These are phyloP conservation scores for Grammothele lineata DNA, from an alignment of 768 basidiomycete species.

Conservation along the genomic window DNA sequence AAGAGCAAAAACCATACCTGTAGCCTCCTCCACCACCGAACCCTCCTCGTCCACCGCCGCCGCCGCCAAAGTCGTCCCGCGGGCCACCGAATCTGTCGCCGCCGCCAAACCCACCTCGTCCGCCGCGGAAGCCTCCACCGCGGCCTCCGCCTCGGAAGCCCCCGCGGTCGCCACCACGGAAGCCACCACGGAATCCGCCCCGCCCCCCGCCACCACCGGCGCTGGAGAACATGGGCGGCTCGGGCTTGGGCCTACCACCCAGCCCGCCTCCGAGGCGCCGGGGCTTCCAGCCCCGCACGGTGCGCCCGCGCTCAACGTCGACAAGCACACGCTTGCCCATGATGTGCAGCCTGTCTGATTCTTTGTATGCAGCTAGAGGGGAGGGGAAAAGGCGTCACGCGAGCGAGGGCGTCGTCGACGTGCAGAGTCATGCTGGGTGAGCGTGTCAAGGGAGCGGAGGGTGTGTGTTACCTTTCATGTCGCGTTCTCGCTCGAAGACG, in stretches of 20 bases:
- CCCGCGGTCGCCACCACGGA: conserved; percentile 31
- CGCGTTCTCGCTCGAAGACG: conserved; percentile 95
- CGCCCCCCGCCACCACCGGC: conserved; percentile 40
- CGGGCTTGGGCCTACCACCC: conserved; percentile 94
- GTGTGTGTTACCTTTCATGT: conserved; percentile 86
- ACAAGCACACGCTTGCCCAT: conserved; percentile 95
- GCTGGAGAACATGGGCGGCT: conserved; percentile 31
- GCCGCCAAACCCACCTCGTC: conserved; percentile 27
- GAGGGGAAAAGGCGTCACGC: conserved; percentile 20
- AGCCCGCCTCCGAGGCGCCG: conserved; percentile 94
- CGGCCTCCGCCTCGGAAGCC: conserved; percentile 29
- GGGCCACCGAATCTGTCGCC: conserved; percentile 29
- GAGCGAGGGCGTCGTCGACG: not conserved
- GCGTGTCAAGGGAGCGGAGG: conserved; percentile 11
- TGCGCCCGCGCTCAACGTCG: conserved; percentile 96
- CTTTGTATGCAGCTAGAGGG: conserved; percentile 86
- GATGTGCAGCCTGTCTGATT: conserved; percentile 94
- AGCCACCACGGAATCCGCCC: conserved; percentile 33
- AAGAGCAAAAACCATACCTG: conserved; percentile 4
- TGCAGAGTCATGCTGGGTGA: conserved; percentile 19
- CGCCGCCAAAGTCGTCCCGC: conserved; percentile 36
- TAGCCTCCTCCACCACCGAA: conserved; percentile 18
- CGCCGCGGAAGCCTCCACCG: conserved; percentile 26
- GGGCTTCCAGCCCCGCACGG: conserved; percentile 98
- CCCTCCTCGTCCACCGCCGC: conserved; percentile 39